Percentiles rank a stretch among this genome's conserved stretches.
Conservation (phyloP, 495 filamentous ascomycete species). For the Penicillium cinerascens region DNA sequence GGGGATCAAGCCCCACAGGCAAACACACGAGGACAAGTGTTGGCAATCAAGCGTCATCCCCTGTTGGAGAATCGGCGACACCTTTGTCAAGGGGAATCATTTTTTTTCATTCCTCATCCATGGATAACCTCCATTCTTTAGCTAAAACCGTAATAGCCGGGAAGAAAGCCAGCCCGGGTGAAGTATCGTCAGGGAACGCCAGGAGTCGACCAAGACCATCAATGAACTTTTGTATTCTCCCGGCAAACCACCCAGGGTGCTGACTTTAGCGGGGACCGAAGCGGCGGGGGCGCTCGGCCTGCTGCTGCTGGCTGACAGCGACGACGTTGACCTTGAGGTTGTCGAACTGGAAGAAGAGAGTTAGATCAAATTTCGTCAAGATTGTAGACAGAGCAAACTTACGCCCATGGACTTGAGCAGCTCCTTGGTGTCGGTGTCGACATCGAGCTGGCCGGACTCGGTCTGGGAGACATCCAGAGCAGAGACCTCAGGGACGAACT, state of each 20-base stretch:
- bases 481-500: conserved; percentile 98
- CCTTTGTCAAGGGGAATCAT: conserved; percentile 65
- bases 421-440: conserved; percentile 97
- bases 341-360: conserved; percentile 70
- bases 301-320: conserved; percentile 83
- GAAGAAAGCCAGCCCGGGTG: conserved; percentile 19
- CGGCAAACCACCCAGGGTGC: conserved; percentile 13
- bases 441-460: conserved; percentile 88
- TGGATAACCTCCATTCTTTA: conserved; percentile 31
- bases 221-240: conserved; percentile 28
- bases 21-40: conserved; percentile 43
- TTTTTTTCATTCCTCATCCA: conserved; percentile 54
- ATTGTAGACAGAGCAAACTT: conserved; percentile 45
- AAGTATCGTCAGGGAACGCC: conserved; percentile 29
- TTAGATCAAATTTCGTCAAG: conserved; percentile 1
- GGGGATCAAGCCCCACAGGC: conserved; percentile 5
- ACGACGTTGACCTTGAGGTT: conserved; percentile 93
- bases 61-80: conserved; percentile 78
- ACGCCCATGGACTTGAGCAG: conserved; percentile 96
- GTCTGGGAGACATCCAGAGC: conserved; percentile 94
- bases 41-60: conserved; percentile 94
- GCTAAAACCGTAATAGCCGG: conserved; percentile 32
- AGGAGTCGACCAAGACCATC: conserved; percentile 31
- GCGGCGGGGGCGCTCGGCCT: conserved; percentile 67
- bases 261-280: conserved; percentile 50